Conservation (phyloP, 352 stramenopile genomes). For the Phytopythium montanum region DNA sequence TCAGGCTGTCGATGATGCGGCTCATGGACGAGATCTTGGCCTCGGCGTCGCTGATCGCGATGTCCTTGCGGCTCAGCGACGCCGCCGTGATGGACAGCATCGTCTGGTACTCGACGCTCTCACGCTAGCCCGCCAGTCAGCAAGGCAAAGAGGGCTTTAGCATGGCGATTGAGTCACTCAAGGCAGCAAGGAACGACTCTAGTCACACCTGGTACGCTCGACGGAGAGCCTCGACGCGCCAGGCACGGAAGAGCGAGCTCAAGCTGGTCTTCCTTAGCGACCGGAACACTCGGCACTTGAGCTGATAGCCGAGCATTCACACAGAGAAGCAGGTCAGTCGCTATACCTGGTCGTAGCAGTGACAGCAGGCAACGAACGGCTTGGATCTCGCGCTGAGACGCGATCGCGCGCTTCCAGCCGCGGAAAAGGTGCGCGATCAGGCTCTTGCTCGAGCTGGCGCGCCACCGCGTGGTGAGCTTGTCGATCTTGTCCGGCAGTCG, state of each 20-base stretch:
- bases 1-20: constrained; percentile 77
- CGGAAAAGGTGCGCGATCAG: constrained; percentile 38
- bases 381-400: constrained; percentile 41
- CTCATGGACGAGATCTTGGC: constrained; percentile 67
- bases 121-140: constrained; percentile 19
- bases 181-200: neutral
- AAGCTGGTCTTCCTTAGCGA: constrained; percentile 47
- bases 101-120: constrained; percentile 77
- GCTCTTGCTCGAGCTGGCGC: constrained; percentile 12
- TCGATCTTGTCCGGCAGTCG: constrained; percentile 41
- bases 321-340: neutral
- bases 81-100: constrained; percentile 75
- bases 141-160: neutral
- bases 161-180: neutral
- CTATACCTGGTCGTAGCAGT: neutral
- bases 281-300: constrained; percentile 64
- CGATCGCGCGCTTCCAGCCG: constrained; percentile 35
- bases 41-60: constrained; percentile 57
- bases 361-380: constrained; percentile 14
- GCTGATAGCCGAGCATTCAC: constrained; percentile 16
- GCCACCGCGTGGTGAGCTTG: constrained; percentile 25
- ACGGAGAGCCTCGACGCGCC: constrained; percentile 64
- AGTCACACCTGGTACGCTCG: constrained; percentile 49
- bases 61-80: constrained; percentile 74
- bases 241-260: constrained; percentile 61